A percentile compares a stretch with the other conserved stretches of the same genome.
phyloP scores from a whole-genome alignment of 225 moss, liverwort and hornwort species.

The Sphagnum tenellum region DNA sequence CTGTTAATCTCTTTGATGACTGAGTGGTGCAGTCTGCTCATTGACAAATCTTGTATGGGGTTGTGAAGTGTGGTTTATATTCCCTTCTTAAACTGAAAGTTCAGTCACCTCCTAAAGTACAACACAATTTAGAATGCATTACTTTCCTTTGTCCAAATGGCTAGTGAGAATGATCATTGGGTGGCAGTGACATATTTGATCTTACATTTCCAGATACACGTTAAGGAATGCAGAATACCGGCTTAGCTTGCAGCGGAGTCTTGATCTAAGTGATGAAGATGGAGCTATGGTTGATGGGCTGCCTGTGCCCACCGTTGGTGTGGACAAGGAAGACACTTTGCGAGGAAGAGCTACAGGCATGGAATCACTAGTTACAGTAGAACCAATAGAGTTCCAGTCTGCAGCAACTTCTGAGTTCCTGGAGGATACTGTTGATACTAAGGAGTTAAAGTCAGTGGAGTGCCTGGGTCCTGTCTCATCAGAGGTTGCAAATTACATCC shows the following conservation, averaged over 20 bases:
- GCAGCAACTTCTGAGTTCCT: not conserved
- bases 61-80: not conserved
- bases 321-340: not conserved
- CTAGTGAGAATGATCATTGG: too few relatives aligned
- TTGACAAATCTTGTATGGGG: too few relatives aligned
- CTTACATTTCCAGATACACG: constrained; percentile 28
- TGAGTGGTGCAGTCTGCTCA: too few relatives aligned
- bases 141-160: too few relatives aligned
- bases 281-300: constrained; percentile 1
- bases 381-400: constrained; percentile 2
- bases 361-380: not conserved
- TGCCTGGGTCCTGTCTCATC: constrained; percentile 21
- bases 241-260: constrained; percentile 36
- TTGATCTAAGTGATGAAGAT: constrained; percentile 24
- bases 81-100: not conserved
- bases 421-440: constrained; percentile 2
- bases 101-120: not conserved
- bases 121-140: too few relatives aligned
- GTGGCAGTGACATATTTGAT: not conserved
- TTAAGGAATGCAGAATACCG: constrained; percentile 53
- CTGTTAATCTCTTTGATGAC: too few relatives aligned
- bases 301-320: not conserved
- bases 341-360: not conserved
- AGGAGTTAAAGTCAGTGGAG: constrained; percentile 9
- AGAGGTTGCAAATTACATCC: constrained; percentile 29